Base-by-base conservation (phyloP, 148 eudicot genomes). In the Camellia lanceoleosa region DNA sequence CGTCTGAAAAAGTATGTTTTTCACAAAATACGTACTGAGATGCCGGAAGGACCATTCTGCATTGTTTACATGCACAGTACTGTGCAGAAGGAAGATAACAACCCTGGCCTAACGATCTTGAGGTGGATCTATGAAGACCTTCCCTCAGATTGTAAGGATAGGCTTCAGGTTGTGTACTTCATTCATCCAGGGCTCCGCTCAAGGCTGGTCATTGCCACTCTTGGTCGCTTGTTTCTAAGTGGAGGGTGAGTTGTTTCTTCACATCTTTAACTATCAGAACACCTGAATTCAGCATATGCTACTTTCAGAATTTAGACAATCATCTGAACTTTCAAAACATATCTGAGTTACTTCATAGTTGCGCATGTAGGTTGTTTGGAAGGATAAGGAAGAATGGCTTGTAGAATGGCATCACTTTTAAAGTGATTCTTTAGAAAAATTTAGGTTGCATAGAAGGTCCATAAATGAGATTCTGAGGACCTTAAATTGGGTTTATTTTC, bases 91-190 rank as follows among this genome's bases (percentile, higher is more conserved):
- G 99, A 96, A 80, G 93, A 95, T 12, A 96, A 96, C 84, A 90
- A 90, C 12, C 99, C 99, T 18, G 99, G 99, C 46, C 82, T 96
- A 84, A 91, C 92, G 30, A 91, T 93, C 78, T 79, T 96, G 87
- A 82, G 99, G 86, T 93, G 99, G 99, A 92, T 96, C 64, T 96
- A 96, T 77, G 99, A 96, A 85, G 98, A 92, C 51, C 92, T 96
- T 42, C 98, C 98, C 13, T 68, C 91, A 75, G 92, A 90, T 58
- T 78, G 83, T 68, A 96, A 96, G 86, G 98, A 93, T 73, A 96
- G 98, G 85, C 95, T 96, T 86, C 94, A 93, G 79, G 88, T 84
- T 41, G 83, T 96, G 9, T 96, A 96, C 85, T 96, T 96, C 82
- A 75, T 96, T 75, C 99, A 96, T 90, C 98, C 99, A 0, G 97